phyloP scores from a whole-genome alignment of 2,329 filamentous ascomycete species.

The Trichoderma sp. region DNA sequence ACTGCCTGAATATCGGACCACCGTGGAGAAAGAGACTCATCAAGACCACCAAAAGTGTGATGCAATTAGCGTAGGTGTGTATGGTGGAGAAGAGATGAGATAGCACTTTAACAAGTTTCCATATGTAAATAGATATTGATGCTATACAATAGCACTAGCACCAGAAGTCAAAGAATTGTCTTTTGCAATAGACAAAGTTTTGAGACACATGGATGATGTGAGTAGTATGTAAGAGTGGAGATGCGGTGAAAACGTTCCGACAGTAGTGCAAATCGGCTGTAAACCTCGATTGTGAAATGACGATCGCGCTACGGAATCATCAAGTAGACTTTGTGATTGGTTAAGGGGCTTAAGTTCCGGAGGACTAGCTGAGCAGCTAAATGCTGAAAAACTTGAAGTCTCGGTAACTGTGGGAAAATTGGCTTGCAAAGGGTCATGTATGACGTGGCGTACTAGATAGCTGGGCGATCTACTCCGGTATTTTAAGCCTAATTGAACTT shows the following conservation, averaged over 20 bases:
- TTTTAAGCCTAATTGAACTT: neutral
- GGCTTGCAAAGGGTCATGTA: neutral
- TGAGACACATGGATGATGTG: neutral
- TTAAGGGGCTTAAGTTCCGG: neutral
- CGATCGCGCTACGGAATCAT: neutral
- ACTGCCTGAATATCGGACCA: conserved; percentile 42
- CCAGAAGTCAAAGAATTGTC: neutral
- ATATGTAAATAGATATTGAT: neutral
- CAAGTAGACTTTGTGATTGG: neutral
- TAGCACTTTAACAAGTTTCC: neutral
- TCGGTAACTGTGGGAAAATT: neutral
- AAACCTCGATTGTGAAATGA: neutral
- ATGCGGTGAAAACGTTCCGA: neutral
- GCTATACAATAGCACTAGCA: neutral
- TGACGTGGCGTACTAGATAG: neutral
- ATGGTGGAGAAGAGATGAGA: no score
- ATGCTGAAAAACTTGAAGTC: neutral
- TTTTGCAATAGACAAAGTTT: neutral
- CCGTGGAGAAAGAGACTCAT: conserved; percentile 68
- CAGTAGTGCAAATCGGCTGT: neutral
- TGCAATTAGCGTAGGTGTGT: no score
- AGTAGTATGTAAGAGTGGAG: neutral
- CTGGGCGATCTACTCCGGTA: neutral
- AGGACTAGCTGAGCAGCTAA: neutral
- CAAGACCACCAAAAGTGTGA: conserved; percentile 61